Conservation (phyloP, 2,329 filamentous ascomycete species). For the Beauveria rudraprayagi region DNA sequence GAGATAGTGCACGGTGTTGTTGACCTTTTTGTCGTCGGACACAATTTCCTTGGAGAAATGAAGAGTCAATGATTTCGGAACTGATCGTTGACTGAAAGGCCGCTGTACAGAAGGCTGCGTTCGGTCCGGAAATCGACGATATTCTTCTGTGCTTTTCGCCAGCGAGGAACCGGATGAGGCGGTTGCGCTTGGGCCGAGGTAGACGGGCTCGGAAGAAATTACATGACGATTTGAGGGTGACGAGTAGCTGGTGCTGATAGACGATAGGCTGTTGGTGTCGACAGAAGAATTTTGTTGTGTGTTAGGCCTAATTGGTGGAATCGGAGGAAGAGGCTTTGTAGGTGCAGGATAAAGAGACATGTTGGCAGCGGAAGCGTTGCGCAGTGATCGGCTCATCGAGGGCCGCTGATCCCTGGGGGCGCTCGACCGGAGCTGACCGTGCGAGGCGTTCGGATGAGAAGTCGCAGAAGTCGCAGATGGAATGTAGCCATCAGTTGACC, state of each 20-base stretch:
- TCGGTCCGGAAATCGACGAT: background rate
- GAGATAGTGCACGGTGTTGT: slow-evolving; percentile 26
- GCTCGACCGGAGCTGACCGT: background rate
- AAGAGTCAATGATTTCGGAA: background rate
- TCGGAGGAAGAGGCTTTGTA: slow-evolving; percentile 7
- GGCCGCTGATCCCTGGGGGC: background rate
- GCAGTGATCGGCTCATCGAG: background rate
- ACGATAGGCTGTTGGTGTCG: slow-evolving; percentile 7
- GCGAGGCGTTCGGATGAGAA: background rate
- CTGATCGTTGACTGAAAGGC: slow-evolving; percentile 1
- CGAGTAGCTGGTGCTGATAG: slow-evolving; percentile 6
- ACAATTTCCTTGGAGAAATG: slow-evolving; percentile 18
- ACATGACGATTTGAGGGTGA: background rate
- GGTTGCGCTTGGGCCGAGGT: background rate
- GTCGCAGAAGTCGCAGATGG: background rate
- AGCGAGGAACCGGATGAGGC: background rate
- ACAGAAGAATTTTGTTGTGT: background rate
- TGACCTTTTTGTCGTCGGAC: slow-evolving; percentile 21
- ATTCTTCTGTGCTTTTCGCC: background rate
- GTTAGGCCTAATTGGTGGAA: slow-evolving; percentile 1
- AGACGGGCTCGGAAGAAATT: background rate
- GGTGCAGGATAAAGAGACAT: slow-evolving; percentile 9
- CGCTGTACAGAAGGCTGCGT: background rate
- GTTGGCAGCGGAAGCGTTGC: background rate
- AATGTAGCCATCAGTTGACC: background rate